phyloP scores from a whole-genome alignment of 106 monocot genomes.

The Phalaenopsis aphrodite region DNA sequence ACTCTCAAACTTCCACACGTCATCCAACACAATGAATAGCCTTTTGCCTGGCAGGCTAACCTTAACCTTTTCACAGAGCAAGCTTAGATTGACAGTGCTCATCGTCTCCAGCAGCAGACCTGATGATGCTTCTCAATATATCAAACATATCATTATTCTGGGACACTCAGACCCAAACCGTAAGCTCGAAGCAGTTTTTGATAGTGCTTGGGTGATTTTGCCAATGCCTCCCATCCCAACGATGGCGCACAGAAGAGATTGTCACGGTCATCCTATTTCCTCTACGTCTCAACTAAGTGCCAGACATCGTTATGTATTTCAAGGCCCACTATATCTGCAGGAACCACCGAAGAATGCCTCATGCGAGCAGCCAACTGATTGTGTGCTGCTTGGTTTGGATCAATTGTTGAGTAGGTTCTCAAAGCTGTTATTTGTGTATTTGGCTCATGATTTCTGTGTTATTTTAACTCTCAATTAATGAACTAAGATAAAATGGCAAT shows the following conservation, averaged over 20 bases:
- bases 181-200: neutral
- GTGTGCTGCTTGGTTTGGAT: too few relatives aligned
- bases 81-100: neutral
- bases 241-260: conserved; percentile 6
- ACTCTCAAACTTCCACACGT: conserved; percentile 2
- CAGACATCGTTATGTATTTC: too few relatives aligned
- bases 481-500: too few relatives aligned
- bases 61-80: neutral
- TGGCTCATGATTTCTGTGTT: neutral
- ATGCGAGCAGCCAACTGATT: too few relatives aligned
- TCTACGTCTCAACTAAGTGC: neutral
- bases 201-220: conserved; percentile 5
- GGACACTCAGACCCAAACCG: neutral
- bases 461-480: too few relatives aligned
- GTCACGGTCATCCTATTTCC: neutral
- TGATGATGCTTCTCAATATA: neutral
- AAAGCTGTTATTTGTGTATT: too few relatives aligned
- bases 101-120: neutral
- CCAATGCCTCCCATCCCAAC: conserved; percentile 9
- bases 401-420: too few relatives aligned
- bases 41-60: neutral
- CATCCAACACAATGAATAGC: conserved; percentile 2
- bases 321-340: neutral
- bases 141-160: neutral
- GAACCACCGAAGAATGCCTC: too few relatives aligned